phyloP scores from a whole-genome alignment of 202 grass and related monocot species.

The Saccharum hybrid region DNA sequence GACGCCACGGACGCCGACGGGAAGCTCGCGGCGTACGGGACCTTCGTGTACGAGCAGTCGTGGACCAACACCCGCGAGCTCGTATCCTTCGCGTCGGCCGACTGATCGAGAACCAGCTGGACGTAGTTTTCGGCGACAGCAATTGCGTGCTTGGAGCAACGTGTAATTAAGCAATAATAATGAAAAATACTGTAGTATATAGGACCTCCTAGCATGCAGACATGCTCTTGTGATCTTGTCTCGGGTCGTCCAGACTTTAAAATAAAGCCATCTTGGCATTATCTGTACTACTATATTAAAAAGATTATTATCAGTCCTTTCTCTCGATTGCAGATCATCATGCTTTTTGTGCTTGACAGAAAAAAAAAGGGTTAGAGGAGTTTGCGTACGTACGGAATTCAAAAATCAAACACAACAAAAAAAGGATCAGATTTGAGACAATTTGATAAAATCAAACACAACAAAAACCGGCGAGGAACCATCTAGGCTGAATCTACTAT shows the following conservation, averaged over 20 bases:
- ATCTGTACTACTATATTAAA: background rate
- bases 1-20: constrained; percentile 12
- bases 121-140: background rate
- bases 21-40: constrained; percentile 31
- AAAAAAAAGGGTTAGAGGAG: no score
- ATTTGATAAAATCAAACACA: no score
- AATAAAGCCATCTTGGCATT: background rate
- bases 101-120: background rate
- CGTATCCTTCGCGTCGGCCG: background rate
- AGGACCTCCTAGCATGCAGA: background rate
- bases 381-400: no score
- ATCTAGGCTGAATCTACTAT: no score
- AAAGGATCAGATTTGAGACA: no score
- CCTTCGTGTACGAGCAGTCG: constrained; percentile 44
- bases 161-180: background rate
- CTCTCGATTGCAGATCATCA: background rate
- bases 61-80: background rate
- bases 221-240: background rate
- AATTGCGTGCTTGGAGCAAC: background rate
- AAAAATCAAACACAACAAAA: no score
- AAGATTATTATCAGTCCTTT: background rate
- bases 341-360: background rate
- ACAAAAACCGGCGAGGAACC: no score
- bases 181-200: background rate
- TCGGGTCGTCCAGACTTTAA: background rate